Conservation (phyloP, 2,329 filamentous ascomycete genomes). For the Scopulariopsis brevicaulis region DNA sequence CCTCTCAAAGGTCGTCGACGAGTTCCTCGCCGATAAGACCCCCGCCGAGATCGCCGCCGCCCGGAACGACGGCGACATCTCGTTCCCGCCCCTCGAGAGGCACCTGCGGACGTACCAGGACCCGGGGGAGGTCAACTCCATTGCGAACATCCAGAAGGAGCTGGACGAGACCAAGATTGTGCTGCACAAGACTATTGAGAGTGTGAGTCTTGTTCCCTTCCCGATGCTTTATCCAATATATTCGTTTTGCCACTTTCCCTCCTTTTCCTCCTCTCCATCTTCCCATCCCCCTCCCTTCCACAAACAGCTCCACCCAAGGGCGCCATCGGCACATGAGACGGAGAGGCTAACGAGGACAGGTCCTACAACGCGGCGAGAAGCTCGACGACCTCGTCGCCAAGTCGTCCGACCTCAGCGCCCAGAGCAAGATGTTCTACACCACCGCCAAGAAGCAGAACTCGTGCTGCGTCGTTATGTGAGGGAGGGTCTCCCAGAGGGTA, state of each 20-base stretch:
- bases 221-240: not conserved
- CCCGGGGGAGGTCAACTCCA: conserved; percentile 78
- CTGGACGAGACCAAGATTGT: conserved; percentile 96
- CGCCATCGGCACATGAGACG: not conserved
- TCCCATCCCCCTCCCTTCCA: too few relatives aligned
- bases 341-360: not conserved
- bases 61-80: conserved; percentile 6
- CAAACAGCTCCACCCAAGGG: not conserved
- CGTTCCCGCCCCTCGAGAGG: conserved; percentile 66
- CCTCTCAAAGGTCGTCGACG: conserved; percentile 75
- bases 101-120: conserved; percentile 72
- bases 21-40: conserved; percentile 67
- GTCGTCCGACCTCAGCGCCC: conserved; percentile 78
- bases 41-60: conserved; percentile 26
- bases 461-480: conserved; percentile 60
- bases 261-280: too few relatives aligned
- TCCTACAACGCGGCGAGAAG: conserved; percentile 86
- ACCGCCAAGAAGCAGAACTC: conserved; percentile 71
- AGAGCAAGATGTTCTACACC: conserved; percentile 99
- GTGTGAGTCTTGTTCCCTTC: conserved; percentile 30
- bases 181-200: conserved; percentile 93
- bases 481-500: conserved; percentile 11
- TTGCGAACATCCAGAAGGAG: conserved; percentile 93
- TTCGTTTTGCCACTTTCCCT: not conserved
- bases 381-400: conserved; percentile 89